Base-by-base conservation (phyloP, 768 basidiomycete species). In the Lentinula detonsa region DNA sequence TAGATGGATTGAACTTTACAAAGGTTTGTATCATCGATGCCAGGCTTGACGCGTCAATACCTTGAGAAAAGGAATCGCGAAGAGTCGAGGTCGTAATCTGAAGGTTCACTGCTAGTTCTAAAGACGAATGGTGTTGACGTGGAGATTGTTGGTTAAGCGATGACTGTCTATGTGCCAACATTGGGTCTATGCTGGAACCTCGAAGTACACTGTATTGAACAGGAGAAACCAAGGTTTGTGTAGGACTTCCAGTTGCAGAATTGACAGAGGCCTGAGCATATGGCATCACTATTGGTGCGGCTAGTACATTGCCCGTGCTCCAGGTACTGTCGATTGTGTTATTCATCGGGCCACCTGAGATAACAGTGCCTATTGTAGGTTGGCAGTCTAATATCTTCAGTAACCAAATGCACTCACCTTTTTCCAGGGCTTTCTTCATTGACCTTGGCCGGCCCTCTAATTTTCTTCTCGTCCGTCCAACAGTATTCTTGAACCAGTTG, bases 401-500 rank as follows among this genome's bases (percentile, higher is more conserved):
- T 39, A 18, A 23, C 15, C 8, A 13, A 52, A 15, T 60, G 5
- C 16, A 63, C 67, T 39, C 59, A 80, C 82, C 76, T 72, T 81
- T 85, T 68, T 85, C 83, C 39, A 79, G 72, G 8, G 74, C 68
- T 64, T 79, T 81, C 69, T 81, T 85, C 49, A 77, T 75, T 42
- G 83, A 77, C 48, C 82, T 75, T 1, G 82, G 78, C 31, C 80
- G 74, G 5, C 84, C 83, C 62, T 85, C 84, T 49, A 80, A 72
- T 68, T 85, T 85, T 51, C 84, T 75, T 58, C 84, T 75, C 6
- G 80, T 83, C 35, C 85, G 76, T 5, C 85, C 85, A 59, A 85
- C 81, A 16, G 85, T 85, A 69, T 87, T 87, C 73, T 87, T 87
- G 73, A 85, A 87, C 85, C 85, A 87, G 65, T 86, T 86, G 74